These are phyloP conservation scores for Boletales sp. DNA, from an alignment of 768 basidiomycete genomes.

Conservation along the genomic window DNA sequence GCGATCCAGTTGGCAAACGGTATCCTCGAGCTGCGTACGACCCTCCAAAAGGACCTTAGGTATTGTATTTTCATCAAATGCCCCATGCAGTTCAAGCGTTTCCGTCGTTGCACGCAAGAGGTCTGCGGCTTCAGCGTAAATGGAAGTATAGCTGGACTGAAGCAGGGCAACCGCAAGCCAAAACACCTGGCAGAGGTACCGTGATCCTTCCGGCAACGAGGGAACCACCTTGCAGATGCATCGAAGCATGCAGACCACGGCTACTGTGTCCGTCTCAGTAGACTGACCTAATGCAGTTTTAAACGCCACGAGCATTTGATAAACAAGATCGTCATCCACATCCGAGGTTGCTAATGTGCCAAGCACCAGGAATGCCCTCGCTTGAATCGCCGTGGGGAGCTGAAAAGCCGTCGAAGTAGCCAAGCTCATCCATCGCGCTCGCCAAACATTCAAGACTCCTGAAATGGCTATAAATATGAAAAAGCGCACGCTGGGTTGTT, in stretches of 20 bases:
- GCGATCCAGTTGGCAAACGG: constrained; percentile 68
- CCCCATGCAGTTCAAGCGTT: constrained; percentile 56
- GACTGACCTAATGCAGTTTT: constrained; percentile 64
- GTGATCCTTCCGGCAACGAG: constrained; percentile 60
- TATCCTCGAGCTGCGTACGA: constrained; percentile 61
- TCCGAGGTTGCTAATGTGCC: constrained; percentile 80
- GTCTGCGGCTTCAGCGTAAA: constrained; percentile 65
- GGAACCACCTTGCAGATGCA: constrained; percentile 79
- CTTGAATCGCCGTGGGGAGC: constrained; percentile 81
- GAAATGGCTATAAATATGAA: constrained; percentile 11
- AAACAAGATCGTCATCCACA: constrained; percentile 89
- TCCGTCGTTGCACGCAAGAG: constrained; percentile 65
- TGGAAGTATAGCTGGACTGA: constrained; percentile 67
- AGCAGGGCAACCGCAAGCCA: constrained; percentile 87
- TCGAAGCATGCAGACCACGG: constrained; percentile 84
- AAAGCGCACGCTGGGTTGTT: not conserved
- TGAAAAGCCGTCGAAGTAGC: constrained; percentile 89
- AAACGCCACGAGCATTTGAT: constrained; percentile 90
- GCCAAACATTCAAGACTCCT: constrained; percentile 86
- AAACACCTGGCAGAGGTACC: constrained; percentile 73
- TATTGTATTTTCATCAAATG: constrained; percentile 54
- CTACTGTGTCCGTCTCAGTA: constrained; percentile 63
- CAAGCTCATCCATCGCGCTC: constrained; percentile 90
- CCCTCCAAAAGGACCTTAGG: constrained; percentile 58
- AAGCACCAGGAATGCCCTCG: constrained; percentile 80